Evolutionary conservation across 176 grass and related monocot species (phyloP).

Genomic region (Carex kokanica): DNA sequence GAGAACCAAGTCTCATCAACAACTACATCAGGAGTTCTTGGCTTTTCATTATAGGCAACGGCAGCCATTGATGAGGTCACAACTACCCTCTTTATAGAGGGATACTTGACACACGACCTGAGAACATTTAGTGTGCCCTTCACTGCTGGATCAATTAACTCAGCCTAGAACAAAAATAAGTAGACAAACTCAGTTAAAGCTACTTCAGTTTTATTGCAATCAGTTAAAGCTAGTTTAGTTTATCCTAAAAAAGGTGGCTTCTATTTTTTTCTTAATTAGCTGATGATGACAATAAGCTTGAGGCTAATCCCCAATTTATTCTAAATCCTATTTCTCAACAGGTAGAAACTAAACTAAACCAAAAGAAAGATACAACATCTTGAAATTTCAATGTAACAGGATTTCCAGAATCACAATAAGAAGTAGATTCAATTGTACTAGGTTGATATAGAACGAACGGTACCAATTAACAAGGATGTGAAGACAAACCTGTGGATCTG

Average conservation of each 20-base stretch:
- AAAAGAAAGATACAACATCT: background rate
- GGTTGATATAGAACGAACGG: background rate
- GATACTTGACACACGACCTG: constrained; percentile 23
- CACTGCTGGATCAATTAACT: constrained; percentile 37
- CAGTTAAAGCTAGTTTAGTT: no score
- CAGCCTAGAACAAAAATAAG: constrained; percentile 20
- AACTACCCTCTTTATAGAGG: constrained; percentile 36
- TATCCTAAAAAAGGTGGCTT: no score
- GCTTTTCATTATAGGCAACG: constrained; percentile 9
- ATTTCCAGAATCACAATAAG: background rate
- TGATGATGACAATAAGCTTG: no score
- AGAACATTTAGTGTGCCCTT: constrained; percentile 46
- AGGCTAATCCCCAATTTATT: no score
- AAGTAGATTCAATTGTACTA: background rate
- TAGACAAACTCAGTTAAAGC: background rate
- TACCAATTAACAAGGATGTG: background rate
- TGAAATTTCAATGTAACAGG: background rate
- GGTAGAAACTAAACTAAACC: background rate
- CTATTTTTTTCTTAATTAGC: no score
- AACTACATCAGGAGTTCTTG: constrained; percentile 27
- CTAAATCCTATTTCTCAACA: no score
- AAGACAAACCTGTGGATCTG: constrained; percentile 4
- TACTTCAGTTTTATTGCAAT: no score
- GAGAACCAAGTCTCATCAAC: constrained; percentile 42
- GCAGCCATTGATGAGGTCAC: constrained; percentile 41